Evolutionary conservation across 495 filamentous ascomycete species (phyloP).

Genomic region (Pyronema domesticum): DNA sequence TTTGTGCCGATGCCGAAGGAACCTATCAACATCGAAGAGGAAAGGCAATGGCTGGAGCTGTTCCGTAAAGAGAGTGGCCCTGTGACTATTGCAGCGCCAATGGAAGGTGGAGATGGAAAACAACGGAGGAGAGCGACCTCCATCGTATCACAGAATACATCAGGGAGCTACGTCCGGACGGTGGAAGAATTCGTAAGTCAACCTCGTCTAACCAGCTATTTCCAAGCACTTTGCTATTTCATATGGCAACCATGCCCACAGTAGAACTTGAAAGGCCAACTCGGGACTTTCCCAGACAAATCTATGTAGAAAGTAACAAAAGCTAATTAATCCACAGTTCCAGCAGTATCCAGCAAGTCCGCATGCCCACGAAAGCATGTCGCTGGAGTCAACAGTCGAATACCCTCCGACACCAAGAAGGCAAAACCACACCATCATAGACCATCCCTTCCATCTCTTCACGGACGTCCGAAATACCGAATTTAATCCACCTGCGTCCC

Average conservation of each 20-base stretch:
- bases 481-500: slow-evolving; percentile 28
- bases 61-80: slow-evolving; percentile 27
- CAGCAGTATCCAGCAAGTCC: slow-evolving; percentile 20
- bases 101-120: slow-evolving; percentile 14
- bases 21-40: slow-evolving; percentile 30
- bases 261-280: too few species aligned
- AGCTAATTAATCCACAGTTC: slow-evolving; percentile 11
- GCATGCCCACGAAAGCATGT: slow-evolving; percentile 20
- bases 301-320: too few species aligned
- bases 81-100: slow-evolving; percentile 15
- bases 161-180: slow-evolving; percentile 9
- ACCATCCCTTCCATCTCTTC: slow-evolving; percentile 24
- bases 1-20: neutral
- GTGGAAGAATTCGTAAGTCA: slow-evolving; percentile 25
- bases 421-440: slow-evolving; percentile 13
- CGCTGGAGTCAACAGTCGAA: slow-evolving; percentile 8
- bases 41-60: slow-evolving; percentile 28
- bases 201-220: neutral
- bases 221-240: neutral
- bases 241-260: too few species aligned
- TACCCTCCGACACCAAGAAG: neutral
- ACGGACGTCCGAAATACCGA: slow-evolving; percentile 24
- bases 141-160: slow-evolving; percentile 26
- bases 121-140: slow-evolving; percentile 28
- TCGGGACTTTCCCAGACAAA: neutral